phyloP scores from a whole-genome alignment of 2,329 filamentous ascomycete genomes.

The Aspergillus puulaauensis region DNA sequence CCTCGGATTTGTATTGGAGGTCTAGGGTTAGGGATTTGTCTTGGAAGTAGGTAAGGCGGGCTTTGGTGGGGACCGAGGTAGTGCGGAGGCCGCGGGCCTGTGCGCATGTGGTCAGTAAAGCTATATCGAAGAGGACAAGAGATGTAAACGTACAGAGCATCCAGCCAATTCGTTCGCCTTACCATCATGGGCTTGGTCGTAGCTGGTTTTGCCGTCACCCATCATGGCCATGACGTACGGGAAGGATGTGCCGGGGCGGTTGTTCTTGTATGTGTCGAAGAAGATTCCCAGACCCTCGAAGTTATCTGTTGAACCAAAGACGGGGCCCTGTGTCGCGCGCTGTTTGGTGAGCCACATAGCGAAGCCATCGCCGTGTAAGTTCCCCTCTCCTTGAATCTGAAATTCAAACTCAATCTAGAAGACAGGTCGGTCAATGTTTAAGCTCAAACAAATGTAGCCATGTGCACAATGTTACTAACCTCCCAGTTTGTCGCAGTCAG shows the following conservation, averaged over 20 bases:
- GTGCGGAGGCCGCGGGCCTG: conserved; percentile 83
- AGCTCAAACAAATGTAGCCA: neutral
- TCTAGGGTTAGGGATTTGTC: conserved; percentile 89
- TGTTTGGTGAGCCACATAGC: conserved; percentile 98
- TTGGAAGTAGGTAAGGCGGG: conserved; percentile 91
- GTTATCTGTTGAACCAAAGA: conserved; percentile 83
- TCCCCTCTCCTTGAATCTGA: conserved; percentile 83
- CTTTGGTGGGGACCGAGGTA: conserved; percentile 75
- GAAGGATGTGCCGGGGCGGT: conserved; percentile 90
- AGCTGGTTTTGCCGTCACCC: conserved; percentile 82
- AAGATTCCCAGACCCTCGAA: conserved; percentile 96
- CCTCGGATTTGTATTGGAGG: conserved; percentile 88
- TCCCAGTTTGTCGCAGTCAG: conserved; percentile 99
- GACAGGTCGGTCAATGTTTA: neutral
- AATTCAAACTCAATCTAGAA: conserved; percentile 86
- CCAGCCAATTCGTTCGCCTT: conserved; percentile 91
- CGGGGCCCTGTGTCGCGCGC: conserved; percentile 73
- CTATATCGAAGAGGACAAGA: neutral
- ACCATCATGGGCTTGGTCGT: conserved; percentile 93
- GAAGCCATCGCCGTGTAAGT: conserved; percentile 92
- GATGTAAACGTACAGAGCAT: conserved; percentile 66
- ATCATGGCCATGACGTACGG: conserved; percentile 99
- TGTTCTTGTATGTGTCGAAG: conserved; percentile 99
- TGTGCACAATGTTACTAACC: conserved; percentile 39
- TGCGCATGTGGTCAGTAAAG: neutral